phyloP scores from a whole-genome alignment of 805 yeast genomes.

The Pachysolen tannophilus region DNA sequence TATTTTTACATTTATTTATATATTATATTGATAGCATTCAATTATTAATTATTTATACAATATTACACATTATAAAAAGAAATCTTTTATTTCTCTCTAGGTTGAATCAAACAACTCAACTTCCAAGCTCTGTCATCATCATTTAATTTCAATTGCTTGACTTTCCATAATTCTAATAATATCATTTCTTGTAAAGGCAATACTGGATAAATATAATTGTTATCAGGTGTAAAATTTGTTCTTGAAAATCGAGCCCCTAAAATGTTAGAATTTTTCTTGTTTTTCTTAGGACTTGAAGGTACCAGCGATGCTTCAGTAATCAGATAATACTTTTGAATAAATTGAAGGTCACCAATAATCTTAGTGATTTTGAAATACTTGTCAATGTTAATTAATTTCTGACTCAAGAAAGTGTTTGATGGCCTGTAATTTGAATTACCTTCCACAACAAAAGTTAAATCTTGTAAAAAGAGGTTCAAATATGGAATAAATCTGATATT shows the following conservation, averaged over 20 bases:
- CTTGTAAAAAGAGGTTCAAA: constrained; percentile 66
- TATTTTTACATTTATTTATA: background rate
- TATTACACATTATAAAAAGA: too few species aligned
- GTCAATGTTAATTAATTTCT: constrained; percentile 63
- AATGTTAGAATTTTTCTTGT: constrained; percentile 24
- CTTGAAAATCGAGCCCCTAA: constrained; percentile 21
- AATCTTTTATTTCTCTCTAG: constrained; percentile 38
- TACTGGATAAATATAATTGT: constrained; percentile 28
- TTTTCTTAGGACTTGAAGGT: constrained; percentile 17
- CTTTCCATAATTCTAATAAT: constrained; percentile 63
- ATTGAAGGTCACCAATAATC: constrained; percentile 59
- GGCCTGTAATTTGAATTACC: constrained; percentile 68
- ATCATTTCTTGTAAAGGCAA: constrained; percentile 51
- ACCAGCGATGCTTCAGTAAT: constrained; percentile 15
- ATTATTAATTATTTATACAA: too few species aligned
- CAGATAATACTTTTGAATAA: constrained; percentile 54
- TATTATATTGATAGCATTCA: too few species aligned
- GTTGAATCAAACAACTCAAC: constrained; percentile 54
- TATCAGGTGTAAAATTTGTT: constrained; percentile 8
- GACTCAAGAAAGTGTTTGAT: constrained; percentile 47
- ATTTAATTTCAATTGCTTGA: constrained; percentile 46
- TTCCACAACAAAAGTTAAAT: constrained; percentile 71
- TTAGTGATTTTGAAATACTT: constrained; percentile 62
- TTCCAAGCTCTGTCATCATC: constrained; percentile 71
- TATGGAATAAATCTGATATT: constrained; percentile 70